Evolutionary conservation across 108 stramenopile genomes (phyloP), one percentile per base, ranked within the genome.

Genomic region (Thalassiosira profunda): DNA sequence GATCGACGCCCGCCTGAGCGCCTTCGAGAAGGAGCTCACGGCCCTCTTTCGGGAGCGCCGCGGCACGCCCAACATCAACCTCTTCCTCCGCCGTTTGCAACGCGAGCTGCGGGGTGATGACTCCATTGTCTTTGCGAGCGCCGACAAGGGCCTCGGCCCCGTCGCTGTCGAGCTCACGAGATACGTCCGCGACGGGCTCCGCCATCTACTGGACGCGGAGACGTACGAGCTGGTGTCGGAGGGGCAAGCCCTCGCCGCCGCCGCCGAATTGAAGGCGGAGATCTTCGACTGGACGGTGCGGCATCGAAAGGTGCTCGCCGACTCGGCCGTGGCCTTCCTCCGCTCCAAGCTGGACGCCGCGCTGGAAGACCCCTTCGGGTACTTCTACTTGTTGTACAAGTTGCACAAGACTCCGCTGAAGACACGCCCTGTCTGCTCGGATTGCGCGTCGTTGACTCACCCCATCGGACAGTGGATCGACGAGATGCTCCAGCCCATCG

Each of bases 91-190:
- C 5, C 15, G 35, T 20, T 5, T 6, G 29, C 15, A 52, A 0
- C 17, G 31, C 6, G 21, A 52, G 0, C 21, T 52, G 1, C 15
- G 0, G 6, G 1, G 4, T 10, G 28, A 52, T 9, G 51, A 52
- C 1, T n/a, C 4, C 15, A 52, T 29, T 2, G 17, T 67, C 7
- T 45, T 44, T 4, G 41, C 48, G 14, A 12, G 29, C 35, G 53
- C 64, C 8, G 64, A 67, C 23, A 67, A 67, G 25, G 66, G 66
- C 2, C 54, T 67, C 1, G 66, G 66, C 2, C 66, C 66, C 0
- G 42, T 40, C 18, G 53, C 37, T 33, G 54, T 67, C 0, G 20
- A 23, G 20, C 2, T 51, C 10, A 1, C 23, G 4, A 53, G 46
- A 18, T 67, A 56, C 36, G 37, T 42, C 8, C 0, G 1, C 0